Conservation (phyloP, 305 asterid species). For the Fraxinus velutina region DNA sequence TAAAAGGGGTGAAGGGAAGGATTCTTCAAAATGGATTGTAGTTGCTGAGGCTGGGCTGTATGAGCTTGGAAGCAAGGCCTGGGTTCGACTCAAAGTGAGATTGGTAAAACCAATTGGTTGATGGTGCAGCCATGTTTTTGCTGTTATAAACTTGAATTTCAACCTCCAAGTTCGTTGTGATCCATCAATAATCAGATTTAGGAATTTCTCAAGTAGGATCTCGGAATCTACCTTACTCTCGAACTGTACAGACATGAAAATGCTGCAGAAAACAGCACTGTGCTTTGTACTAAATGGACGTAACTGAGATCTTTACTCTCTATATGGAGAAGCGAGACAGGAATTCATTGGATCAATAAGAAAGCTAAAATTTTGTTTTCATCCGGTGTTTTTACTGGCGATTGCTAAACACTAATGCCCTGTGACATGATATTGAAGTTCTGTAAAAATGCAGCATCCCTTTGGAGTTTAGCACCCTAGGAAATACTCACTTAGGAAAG, state of each 20-base stretch:
- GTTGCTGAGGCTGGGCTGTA: not conserved
- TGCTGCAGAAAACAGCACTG: not conserved
- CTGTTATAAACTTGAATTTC: not conserved
- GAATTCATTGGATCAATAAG: not conserved
- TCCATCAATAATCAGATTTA: not conserved
- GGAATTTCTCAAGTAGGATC: not conserved
- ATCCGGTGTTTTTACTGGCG: not conserved
- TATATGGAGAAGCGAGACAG: not conserved
- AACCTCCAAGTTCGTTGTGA: not conserved
- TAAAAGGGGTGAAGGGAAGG: not conserved
- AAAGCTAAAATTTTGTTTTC: not conserved
- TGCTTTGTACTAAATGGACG: not conserved
- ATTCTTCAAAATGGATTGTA: not conserved
- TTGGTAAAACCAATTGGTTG: not conserved
- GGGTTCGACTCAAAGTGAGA: not conserved
- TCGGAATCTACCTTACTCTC: slow-evolving; percentile 4
- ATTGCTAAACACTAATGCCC: not conserved
- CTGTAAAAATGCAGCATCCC: not conserved
- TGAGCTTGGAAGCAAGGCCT: not conserved
- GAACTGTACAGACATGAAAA: slow-evolving; percentile 1
- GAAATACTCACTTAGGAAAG: not conserved
- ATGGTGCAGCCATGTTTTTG: not conserved
- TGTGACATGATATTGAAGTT: not conserved
- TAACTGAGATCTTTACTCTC: not conserved
- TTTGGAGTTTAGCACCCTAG: not conserved